These are phyloP conservation scores for Ceratobasidium sp. DNA, from an alignment of 1,284 basidiomycete genomes.

Conservation along the genomic window DNA sequence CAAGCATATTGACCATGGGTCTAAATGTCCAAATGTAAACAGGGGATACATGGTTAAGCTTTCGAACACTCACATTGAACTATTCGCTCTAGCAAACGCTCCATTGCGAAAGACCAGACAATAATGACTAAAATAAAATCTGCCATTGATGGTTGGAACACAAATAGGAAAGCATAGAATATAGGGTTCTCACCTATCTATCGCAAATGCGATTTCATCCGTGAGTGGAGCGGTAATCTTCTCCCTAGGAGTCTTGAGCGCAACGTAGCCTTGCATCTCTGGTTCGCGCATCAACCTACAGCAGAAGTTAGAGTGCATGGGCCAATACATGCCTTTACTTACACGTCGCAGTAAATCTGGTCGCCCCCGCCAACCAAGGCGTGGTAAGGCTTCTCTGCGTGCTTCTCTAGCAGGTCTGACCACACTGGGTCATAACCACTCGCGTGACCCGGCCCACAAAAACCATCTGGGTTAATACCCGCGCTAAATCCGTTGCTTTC, in stretches of 20 bases:
- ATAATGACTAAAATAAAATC: conserved; percentile 90
- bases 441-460: conserved; percentile 77
- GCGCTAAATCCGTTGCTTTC: conserved; percentile 80
- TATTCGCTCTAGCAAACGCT: conserved; percentile 92
- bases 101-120: conserved; percentile 87
- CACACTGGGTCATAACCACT: conserved; percentile 91
- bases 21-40: conserved; percentile 53
- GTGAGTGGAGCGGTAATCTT: conserved; percentile 77
- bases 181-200: conserved; percentile 74
- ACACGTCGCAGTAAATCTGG: conserved; percentile 84
- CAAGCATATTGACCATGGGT: conserved; percentile 73
- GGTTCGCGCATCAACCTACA: conserved; percentile 75
- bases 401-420: conserved; percentile 88
- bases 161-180: neutral
- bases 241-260: conserved; percentile 70
- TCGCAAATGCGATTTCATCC: conserved; percentile 78
- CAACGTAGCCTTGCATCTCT: conserved; percentile 84
- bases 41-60: neutral
- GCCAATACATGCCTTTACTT: conserved; percentile 52
- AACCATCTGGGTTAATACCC: conserved; percentile 83
- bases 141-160: neutral
- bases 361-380: conserved; percentile 87
- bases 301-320: neutral
- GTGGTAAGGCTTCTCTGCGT: conserved; percentile 86
- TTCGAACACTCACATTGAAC: conserved; percentile 80